Conservation (phyloP, 2,329 filamentous ascomycete genomes). For the Paraphaeosphaeria minitans region DNA sequence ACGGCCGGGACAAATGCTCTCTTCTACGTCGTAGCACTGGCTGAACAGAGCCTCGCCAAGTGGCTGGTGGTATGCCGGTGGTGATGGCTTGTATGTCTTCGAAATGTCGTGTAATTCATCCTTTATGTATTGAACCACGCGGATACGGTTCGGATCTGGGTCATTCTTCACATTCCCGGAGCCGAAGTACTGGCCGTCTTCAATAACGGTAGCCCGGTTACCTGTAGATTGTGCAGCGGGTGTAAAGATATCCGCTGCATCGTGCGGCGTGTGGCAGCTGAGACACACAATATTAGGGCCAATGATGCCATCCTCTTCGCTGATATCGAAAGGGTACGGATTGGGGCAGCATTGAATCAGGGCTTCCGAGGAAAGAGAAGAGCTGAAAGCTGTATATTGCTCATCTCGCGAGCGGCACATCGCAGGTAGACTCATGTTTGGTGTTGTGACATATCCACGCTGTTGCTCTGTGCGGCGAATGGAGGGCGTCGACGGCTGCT, state of each 20-base stretch:
- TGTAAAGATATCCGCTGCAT: not conserved
- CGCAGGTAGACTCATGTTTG: not conserved
- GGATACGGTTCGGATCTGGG: no score
- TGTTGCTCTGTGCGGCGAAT: not conserved
- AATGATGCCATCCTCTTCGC: not conserved
- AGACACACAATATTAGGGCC: not conserved
- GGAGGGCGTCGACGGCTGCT: not conserved
- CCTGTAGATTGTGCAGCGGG: not conserved
- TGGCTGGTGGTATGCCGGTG: not conserved
- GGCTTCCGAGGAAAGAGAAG: not conserved
- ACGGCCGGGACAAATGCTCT: not conserved
- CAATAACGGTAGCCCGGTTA: no score
- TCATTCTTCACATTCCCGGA: no score
- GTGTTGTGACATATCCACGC: not conserved
- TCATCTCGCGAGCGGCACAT: not conserved
- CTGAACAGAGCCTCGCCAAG: not conserved
- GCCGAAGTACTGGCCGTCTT: no score
- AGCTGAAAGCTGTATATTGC: not conserved
- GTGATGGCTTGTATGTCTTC: not conserved
- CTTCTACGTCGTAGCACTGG: not conserved
- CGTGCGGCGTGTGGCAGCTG: not conserved
- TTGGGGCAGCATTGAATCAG: not conserved
- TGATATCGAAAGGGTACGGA: not conserved
- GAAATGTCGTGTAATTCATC: no score
- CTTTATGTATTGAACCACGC: no score